These are phyloP conservation scores for Musa beccarii DNA, from an alignment of 176 grass and related monocot genomes.

Conservation along the genomic window DNA sequence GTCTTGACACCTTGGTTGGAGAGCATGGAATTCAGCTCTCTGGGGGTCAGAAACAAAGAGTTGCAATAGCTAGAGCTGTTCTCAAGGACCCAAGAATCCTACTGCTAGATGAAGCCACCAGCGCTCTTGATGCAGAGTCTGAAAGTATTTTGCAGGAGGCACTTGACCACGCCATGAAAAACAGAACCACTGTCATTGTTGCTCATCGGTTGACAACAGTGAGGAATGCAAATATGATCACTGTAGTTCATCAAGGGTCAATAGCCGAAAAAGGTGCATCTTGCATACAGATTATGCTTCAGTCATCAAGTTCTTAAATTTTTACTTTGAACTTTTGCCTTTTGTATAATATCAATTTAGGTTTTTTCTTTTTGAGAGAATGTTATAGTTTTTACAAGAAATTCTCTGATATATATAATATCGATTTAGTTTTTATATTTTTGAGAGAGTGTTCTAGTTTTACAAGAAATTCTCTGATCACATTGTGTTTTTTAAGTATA, in stretches of 20 bases:
- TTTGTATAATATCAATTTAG: neutral
- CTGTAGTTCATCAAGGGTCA: slow-evolving; percentile 67
- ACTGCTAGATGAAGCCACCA: slow-evolving; percentile 84
- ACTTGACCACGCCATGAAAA: slow-evolving; percentile 62
- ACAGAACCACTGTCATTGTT: slow-evolving; percentile 74
- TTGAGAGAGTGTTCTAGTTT: slow-evolving; percentile 3
- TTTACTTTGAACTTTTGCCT: neutral
- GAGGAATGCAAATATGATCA: slow-evolving; percentile 70
- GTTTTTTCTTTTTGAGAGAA: neutral
- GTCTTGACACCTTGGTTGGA: slow-evolving; percentile 84
- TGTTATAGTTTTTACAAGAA: neutral
- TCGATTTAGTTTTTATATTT: slow-evolving; percentile 3
- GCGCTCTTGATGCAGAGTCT: slow-evolving; percentile 79
- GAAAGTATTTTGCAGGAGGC: slow-evolving; percentile 83
- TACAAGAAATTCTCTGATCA: neutral
- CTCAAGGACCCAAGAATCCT: slow-evolving; percentile 75
- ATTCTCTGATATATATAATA: neutral
- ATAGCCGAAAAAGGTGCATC: slow-evolving; percentile 76
- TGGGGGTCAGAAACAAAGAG: slow-evolving; percentile 81
- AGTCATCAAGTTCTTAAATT: neutral
- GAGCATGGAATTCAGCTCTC: slow-evolving; percentile 75
- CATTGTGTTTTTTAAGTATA: neutral
- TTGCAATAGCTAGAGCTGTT: slow-evolving; percentile 83
- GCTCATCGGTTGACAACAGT: slow-evolving; percentile 79
- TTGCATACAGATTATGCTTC: neutral